Evolutionary conservation across 2,329 filamentous ascomycete species (phyloP), one percentile per base, ranked within the genome.

Genomic region (Ophiostoma ips): DNA sequence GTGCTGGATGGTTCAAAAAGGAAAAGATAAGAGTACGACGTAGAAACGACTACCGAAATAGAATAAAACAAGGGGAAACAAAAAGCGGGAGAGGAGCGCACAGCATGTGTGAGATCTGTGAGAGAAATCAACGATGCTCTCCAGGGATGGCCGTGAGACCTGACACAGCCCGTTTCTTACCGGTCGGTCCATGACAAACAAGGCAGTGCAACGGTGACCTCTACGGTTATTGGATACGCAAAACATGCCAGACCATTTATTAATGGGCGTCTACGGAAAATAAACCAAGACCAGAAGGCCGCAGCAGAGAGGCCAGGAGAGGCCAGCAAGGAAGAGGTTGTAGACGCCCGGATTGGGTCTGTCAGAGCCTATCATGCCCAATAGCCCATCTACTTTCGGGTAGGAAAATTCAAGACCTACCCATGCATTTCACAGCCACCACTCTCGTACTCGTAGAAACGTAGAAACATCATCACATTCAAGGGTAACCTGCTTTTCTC

Each of bases 11-110:
- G 8, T 28, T 4, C 8, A 48, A 47, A 36, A 46, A 43, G 48
- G 48, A 50, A 53, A 49, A 34, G 52, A 46, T n/a, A n/a, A n/a
- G n/a, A n/a, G n/a, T n/a, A n/a, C n/a, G n/a, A n/a, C n/a, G n/a
- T 52, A 37, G 36, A 48, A 44, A 37, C 33, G 49, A 50, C n/a
- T n/a, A 46, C 30, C 24, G 31, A 45, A 34, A 48, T 49, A 28
- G 4, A 50, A 28, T 8, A 34, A 36, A 45, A 30, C 16, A 40
- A 49, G 45, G 41, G 12, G 37, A 30, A 16, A 35, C n/a, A 44
- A 28, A 37, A 52, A 36, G 41, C 33, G 35, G 46, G 34, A 16
- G 43, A 38, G 19, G 11, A 31, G 36, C 16, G 8, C 8, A 16
- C 16, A 19, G 40, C 16, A 30, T 43, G n/a, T 43, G 40, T 16